Percentiles rank a stretch among this genome's conserved stretches.
Conservation (phyloP, 116 monocot genomes). For the Posidonia oceanica region DNA sequence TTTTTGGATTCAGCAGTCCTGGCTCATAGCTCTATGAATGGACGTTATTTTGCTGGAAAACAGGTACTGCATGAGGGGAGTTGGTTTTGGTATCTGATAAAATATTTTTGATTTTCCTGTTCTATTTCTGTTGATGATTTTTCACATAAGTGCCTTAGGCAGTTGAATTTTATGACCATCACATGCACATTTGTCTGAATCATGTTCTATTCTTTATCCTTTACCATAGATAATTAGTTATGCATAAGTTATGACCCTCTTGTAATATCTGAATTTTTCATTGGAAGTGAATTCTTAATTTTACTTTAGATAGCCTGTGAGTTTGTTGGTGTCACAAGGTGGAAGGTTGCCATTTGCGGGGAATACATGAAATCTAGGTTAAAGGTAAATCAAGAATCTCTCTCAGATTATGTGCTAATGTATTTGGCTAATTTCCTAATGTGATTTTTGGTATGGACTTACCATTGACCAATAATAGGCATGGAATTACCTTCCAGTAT, state of each 20-base stretch:
- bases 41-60: slow-evolving; percentile 94
- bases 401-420: background rate
- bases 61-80: slow-evolving; percentile 32
- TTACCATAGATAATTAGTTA: background rate
- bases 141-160: no score
- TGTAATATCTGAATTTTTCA: background rate
- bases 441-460: background rate
- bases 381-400: slow-evolving; percentile 29
- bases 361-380: slow-evolving; percentile 94
- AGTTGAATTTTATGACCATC: background rate
- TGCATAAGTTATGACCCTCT: background rate
- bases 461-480: background rate
- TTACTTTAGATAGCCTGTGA: slow-evolving; percentile 64
- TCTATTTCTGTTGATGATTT: background rate
- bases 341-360: slow-evolving; percentile 96
- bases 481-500: no score
- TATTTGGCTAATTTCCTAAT: background rate
- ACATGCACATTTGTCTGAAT: background rate
- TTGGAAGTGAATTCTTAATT: slow-evolving; percentile 3
- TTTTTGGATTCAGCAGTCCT: slow-evolving; percentile 69
- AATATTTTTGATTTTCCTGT: background rate
- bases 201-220: background rate
- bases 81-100: background rate
- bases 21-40: slow-evolving; percentile 79
- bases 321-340: slow-evolving; percentile 69